Conservation (phyloP, 2,329 filamentous ascomycete species). For the Aspergillus fructus region DNA sequence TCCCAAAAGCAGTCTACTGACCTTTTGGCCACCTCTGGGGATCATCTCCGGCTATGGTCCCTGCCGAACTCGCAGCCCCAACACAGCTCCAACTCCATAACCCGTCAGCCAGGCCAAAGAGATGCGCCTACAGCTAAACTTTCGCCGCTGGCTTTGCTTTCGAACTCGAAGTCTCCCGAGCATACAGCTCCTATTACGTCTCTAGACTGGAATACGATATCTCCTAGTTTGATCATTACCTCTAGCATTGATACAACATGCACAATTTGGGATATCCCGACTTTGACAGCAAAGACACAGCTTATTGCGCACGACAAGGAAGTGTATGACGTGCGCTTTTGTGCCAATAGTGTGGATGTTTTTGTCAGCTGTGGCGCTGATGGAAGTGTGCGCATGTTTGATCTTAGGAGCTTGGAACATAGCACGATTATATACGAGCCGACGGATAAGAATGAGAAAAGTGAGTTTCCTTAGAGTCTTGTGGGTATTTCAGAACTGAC, state of each 20-base stretch:
- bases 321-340: constrained; percentile 97
- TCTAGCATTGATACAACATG: constrained; percentile 99
- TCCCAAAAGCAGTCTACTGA: constrained; percentile 95
- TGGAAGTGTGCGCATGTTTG: constrained; percentile 98
- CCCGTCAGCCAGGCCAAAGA: constrained; percentile 62
- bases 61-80: constrained; percentile 65
- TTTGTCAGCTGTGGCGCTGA: constrained; percentile 98
- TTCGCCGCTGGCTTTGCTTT: constrained; percentile 86
- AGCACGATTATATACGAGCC: constrained; percentile 99
- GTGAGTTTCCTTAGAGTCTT: constrained; percentile 45
- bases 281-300: constrained; percentile 95
- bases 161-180: constrained; percentile 97
- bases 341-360: constrained; percentile 96
- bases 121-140: constrained; percentile 71
- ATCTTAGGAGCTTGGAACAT: constrained; percentile 91
- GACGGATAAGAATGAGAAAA: constrained; percentile 73
- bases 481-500: background rate
- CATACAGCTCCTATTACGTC: constrained; percentile 96
- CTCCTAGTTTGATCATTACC: constrained; percentile 95
- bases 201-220: constrained; percentile 96
- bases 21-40: constrained; percentile 88
- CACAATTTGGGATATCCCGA: constrained; percentile 99
- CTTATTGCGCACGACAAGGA: constrained; percentile 98
- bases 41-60: constrained; percentile 92
- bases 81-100: constrained; percentile 67